These are phyloP conservation scores for Parachlorella kessleri DNA, from an alignment of 139 green algal species.

Conservation along the genomic window DNA sequence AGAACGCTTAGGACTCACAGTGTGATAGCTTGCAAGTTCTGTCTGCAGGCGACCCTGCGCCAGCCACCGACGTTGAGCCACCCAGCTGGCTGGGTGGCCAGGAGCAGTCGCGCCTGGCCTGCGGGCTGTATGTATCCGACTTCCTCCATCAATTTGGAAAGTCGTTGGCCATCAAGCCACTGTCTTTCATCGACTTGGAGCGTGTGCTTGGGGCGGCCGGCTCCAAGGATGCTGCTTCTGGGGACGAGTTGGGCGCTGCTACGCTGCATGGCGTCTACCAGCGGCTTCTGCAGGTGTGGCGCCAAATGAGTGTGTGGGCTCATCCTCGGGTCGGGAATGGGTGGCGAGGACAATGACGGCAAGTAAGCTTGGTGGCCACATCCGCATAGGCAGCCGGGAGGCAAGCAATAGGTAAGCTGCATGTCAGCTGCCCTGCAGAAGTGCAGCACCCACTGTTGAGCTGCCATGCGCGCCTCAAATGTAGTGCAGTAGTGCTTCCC, in stretches of 20 bases:
- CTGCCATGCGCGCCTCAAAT: too few relatives aligned
- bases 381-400: too few relatives aligned
- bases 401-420: too few relatives aligned
- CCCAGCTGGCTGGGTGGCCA: constrained; percentile 19
- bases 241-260: not conserved
- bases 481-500: too few relatives aligned
- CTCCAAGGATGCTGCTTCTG: not conserved
- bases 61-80: constrained; percentile 17
- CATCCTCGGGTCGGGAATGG: too few relatives aligned
- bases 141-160: constrained; percentile 47
- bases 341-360: too few relatives aligned
- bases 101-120: constrained; percentile 30
- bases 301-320: too few relatives aligned
- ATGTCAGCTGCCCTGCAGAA: too few relatives aligned
- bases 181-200: constrained; percentile 25
- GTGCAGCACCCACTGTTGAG: too few relatives aligned
- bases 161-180: constrained; percentile 15
- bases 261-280: constrained; percentile 34
- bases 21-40: not conserved
- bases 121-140: constrained; percentile 50
- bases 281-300: constrained; percentile 29
- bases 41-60: constrained; percentile 12
- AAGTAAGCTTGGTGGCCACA: too few relatives aligned
- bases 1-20: too few relatives aligned
- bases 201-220: not conserved